Conservation (phyloP, 306 rosid species). For the Hippophae gyantsensis region DNA sequence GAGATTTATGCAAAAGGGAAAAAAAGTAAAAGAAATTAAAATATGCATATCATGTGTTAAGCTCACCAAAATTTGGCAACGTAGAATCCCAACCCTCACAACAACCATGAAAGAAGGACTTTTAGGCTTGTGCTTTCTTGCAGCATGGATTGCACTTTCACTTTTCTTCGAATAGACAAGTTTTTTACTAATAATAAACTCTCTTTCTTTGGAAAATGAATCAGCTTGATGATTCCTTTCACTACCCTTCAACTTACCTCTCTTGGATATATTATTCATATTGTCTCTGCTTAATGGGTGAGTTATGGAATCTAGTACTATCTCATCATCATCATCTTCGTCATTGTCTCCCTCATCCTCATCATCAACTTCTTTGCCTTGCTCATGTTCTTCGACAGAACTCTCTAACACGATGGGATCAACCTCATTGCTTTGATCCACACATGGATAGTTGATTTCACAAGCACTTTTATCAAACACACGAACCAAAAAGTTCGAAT, state of each 20-base stretch:
- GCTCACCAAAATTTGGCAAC: background rate
- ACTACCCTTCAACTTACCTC: background rate
- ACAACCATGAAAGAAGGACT: constrained; percentile 20
- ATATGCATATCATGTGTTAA: background rate
- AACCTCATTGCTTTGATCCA: background rate
- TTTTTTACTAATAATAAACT: background rate
- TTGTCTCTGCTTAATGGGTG: background rate
- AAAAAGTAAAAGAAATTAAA: background rate
- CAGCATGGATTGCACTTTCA: constrained; percentile 9
- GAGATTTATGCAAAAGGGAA: background rate
- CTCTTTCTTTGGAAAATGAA: background rate
- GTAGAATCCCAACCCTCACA: background rate
- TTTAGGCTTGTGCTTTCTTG: constrained; percentile 5
- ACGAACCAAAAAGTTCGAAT: constrained; percentile 20
- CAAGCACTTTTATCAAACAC: constrained; percentile 12
- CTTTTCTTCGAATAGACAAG: background rate
- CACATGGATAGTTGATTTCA: constrained; percentile 23
- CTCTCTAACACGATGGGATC: background rate
- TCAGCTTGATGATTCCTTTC: background rate
- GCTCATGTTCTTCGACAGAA: no score
- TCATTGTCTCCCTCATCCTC: background rate
- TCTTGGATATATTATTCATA: background rate
- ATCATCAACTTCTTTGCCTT: background rate
- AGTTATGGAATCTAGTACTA: no score
- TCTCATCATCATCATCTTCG: background rate